Evolutionary conservation across 2,329 filamentous ascomycete genomes (phyloP), one percentile per base, ranked within the genome.

Genomic region (Fusarium virguliforme): DNA sequence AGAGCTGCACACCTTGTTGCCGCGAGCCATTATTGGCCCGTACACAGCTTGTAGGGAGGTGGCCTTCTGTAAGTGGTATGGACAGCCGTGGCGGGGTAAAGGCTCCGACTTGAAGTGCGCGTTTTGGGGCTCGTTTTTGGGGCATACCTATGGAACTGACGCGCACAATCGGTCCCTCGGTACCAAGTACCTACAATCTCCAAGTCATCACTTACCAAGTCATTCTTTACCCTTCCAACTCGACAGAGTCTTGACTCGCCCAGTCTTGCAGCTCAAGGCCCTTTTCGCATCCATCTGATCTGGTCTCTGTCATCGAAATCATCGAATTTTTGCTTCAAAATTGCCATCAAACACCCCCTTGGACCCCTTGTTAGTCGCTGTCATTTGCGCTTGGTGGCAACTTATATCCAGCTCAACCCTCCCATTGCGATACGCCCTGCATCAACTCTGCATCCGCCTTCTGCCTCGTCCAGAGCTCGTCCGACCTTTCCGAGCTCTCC

Each of bases 21-120:
- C 35, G 58, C 51, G 74, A 54, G 63, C 50, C 59, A 62, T 68
- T 30, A 80, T 80, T 80, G 79, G 79, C 51, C 68, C 60, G 18
- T 41, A 9, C 30, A 30, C 43, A 24, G 37, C 41, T 26, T 46
- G 48, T 18, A 34, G 56, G 57, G 50, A 26, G 65, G 53, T 41
- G 40, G 38, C 53, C 56, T 64, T 69, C 54, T 57, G 59, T 56
- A 60, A 59, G 58, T 62, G 67, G 60, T 61, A 48, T 26, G 8
- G 28, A 51, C 15, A n/a, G n/a, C 48, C 22, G 51, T 61, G 65
- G 69, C 69, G 69, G 70, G 70, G 70, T 61, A 65, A 61, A 15
- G 43, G 37, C 34, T 26, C 26, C 26, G 28, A 26, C 56, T 43
- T 6, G 10, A 18, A 53, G 57, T 50, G 55, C 55, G 59, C 37